Base-by-base conservation (phyloP, 306 rosid species). In the Cicer chorassanicum region DNA sequence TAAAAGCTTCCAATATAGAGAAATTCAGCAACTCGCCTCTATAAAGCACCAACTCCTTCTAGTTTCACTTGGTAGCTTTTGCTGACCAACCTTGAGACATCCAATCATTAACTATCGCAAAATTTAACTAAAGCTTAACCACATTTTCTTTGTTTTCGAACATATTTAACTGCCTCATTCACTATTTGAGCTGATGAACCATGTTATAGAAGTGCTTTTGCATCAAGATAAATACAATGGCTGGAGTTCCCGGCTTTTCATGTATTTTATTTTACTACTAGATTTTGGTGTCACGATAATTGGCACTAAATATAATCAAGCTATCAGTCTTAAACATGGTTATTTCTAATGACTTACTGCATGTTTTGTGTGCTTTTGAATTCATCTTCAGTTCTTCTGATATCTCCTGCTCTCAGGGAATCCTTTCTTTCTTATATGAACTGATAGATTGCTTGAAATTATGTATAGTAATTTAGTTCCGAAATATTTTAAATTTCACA, bases 261-360 rank as follows among this genome's bases (percentile, higher is more conserved):
- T 56, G 46, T 48, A 19, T 40, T 40, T 73, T n/a, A 56, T 2
- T 46, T 6, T 61, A 40, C 45, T 59, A 41, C 56, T 48, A 48
- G 56, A 36, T 65, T 42, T 43, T 65, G 48, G 21, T 68, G 64
- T 68, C 80, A 57, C 10, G 18, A 9, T 34, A 76, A 34, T 40
- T 60, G 38, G 21, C 72, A 21, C 14, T 50, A 34, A 54, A 61
- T 34, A 50, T 45, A 24, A 11, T 74, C 80, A 55, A 42, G 50
- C 49, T 29, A 24, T 68, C 59, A 15, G 57, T 74, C 75, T 80
- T 67, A 34, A 74, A 75, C 65, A 59, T 16, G 72, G 34, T 34
- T 9, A 19, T 65, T 67, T 56, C 55, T 62, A 49, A 9, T 21
- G 63, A 50, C 62, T 45, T n/a, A n/a, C 71, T 66, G 46, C 69